Evolutionary conservation across 306 rosid genomes (phyloP).

Genomic region (Corylus avellana): DNA sequence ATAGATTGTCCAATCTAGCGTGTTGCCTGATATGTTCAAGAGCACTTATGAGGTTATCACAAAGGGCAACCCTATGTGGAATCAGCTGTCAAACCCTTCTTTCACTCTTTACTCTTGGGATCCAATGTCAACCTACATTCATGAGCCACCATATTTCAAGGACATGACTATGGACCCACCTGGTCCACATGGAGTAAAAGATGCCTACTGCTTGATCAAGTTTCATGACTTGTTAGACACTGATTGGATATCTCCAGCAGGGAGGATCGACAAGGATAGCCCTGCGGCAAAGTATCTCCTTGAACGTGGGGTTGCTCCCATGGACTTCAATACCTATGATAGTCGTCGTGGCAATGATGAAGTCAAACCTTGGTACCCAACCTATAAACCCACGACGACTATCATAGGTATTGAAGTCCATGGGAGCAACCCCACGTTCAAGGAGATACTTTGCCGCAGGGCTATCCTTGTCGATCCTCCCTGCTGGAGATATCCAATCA

Average conservation of each 20-base stretch:
- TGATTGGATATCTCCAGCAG: conserved; percentile 46
- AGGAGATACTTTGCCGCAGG: conserved; percentile 42
- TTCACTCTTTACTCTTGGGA: conserved; percentile 44
- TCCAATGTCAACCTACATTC: conserved; percentile 47
- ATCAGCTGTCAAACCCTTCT: conserved; percentile 30
- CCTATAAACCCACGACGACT: conserved; percentile 44
- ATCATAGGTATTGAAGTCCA: conserved; percentile 45
- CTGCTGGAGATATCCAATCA: conserved; percentile 46
- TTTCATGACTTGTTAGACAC: conserved; percentile 49
- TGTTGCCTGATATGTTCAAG: conserved; percentile 47
- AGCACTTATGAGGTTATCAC: conserved; percentile 39
- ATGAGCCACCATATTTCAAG: conserved; percentile 44
- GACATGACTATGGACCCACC: conserved; percentile 41
- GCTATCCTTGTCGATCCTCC: conserved; percentile 45
- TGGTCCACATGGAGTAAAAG: conserved; percentile 33
- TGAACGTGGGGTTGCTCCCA: conserved; percentile 36
- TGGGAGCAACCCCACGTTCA: conserved; percentile 36
- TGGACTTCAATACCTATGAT: conserved; percentile 45
- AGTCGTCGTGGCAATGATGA: conserved; percentile 46
- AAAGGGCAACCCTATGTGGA: conserved; percentile 44
- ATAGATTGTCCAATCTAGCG: conserved; percentile 39
- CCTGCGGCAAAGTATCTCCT: conserved; percentile 42
- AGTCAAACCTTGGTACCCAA: too few relatives aligned
- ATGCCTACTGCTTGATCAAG: conserved; percentile 45
- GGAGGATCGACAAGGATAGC: conserved; percentile 45